Evolutionary conservation across 2,329 filamentous ascomycete genomes (phyloP).

Genomic region (Aspergillus chevalieri): DNA sequence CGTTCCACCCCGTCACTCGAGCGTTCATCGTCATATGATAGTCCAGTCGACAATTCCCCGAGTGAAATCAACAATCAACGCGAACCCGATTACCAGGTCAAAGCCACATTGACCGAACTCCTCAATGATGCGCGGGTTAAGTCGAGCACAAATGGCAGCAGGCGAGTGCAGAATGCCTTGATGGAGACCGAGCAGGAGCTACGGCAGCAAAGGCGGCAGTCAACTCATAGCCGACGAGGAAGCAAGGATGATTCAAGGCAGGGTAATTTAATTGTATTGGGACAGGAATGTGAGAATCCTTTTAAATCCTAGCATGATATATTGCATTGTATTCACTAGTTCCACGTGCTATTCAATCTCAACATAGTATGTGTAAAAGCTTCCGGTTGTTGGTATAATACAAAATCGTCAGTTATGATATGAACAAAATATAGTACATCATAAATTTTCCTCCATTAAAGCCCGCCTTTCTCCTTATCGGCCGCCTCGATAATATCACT

Average conservation of each 20-base stretch:
- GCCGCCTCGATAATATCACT: constrained; percentile 2
- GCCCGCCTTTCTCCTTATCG: not conserved
- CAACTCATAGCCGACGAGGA: not conserved
- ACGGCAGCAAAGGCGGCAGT: constrained; percentile 10
- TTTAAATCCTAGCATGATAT: no score
- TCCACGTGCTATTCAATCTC: no score
- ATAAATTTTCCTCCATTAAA: not conserved
- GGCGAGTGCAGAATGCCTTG: constrained; percentile 54
- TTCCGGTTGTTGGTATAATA: not conserved
- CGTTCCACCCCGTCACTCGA: not conserved
- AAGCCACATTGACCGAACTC: constrained; percentile 55
- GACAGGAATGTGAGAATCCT: no score
- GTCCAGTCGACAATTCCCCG: not conserved
- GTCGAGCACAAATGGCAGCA: constrained; percentile 47
- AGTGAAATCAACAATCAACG: constrained; percentile 4
- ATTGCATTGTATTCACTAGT: no score
- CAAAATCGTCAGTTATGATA: not conserved
- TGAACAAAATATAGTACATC: not conserved
- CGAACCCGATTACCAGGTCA: constrained; percentile 33
- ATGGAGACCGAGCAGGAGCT: constrained; percentile 58
- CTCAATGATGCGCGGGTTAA: constrained; percentile 56
- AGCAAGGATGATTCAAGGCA: not conserved
- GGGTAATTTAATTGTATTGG: no score
- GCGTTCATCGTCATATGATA: not conserved
- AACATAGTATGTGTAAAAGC: no score